Percentiles rank a stretch among this genome's conserved stretches.
phyloP scores from a whole-genome alignment of 2,329 filamentous ascomycete species.

The Laburnicola sp. region DNA sequence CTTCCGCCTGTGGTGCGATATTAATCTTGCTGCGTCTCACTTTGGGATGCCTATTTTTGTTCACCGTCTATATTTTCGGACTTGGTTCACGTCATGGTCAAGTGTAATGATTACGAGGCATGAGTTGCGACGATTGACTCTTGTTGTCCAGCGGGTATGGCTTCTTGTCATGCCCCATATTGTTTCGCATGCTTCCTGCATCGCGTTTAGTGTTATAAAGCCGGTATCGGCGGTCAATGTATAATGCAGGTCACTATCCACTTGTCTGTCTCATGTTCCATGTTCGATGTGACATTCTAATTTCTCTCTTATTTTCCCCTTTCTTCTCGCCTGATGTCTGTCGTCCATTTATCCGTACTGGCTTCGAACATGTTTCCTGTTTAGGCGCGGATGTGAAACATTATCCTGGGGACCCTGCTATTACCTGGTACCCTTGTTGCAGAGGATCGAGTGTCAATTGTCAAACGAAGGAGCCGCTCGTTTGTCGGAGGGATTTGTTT shows the following conservation, averaged over 20 bases:
- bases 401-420: background rate
- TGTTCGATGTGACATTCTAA: conserved; percentile 13
- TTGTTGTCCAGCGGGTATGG: background rate
- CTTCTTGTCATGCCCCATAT: background rate
- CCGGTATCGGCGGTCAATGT: background rate
- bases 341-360: background rate
- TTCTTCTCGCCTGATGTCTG: background rate
- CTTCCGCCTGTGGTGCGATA: conserved; percentile 41
- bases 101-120: conserved; percentile 4
- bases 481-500: background rate
- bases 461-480: background rate
- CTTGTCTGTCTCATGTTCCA: conserved; percentile 8
- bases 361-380: background rate
- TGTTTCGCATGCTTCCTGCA: background rate
- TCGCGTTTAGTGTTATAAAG: background rate
- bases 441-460: conserved; percentile 28
- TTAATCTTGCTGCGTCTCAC: conserved; percentile 17
- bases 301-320: background rate
- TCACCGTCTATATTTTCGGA: background rate
- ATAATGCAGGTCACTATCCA: conserved; percentile 2
- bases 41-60: conserved; percentile 2
- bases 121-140: background rate
- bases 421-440: background rate
- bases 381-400: conserved; percentile 17
- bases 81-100: background rate